A percentile compares a stretch with the other conserved stretches of the same genome.
These are phyloP conservation scores for Scheffersomyces parashehatae DNA, from an alignment of 1,139 yeast species.

Conservation along the genomic window DNA sequence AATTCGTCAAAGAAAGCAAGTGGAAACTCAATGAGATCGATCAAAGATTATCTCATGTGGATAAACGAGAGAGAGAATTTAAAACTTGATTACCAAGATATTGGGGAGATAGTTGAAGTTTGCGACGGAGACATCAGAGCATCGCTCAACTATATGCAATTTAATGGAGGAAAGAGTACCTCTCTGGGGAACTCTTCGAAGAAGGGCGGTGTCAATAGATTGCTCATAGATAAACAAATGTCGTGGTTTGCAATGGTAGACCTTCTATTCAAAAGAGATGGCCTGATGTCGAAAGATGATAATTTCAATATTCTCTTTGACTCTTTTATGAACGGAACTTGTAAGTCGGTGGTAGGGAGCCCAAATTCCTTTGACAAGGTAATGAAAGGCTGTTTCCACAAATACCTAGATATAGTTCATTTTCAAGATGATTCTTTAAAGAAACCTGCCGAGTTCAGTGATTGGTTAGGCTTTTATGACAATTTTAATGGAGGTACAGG, in stretches of 20 bases:
- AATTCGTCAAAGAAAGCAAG: slow-evolving; percentile 33
- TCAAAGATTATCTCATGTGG: slow-evolving; percentile 39
- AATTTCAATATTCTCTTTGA: slow-evolving; percentile 46
- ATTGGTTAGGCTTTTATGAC: slow-evolving; percentile 79
- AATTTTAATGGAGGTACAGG: slow-evolving; percentile 26
- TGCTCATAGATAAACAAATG: slow-evolving; percentile 26
- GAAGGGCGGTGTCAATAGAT: slow-evolving; percentile 35
- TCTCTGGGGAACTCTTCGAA: slow-evolving; percentile 24
- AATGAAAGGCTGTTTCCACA: slow-evolving; percentile 69
- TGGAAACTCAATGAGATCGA: slow-evolving; percentile 39
- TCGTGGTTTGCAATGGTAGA: slow-evolving; percentile 64
- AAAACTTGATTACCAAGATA: slow-evolving; percentile 33
- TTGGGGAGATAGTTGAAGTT: slow-evolving; percentile 59
- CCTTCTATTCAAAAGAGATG: slow-evolving; percentile 52
- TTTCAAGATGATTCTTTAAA: slow-evolving; percentile 64
- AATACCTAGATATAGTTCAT: slow-evolving; percentile 51
- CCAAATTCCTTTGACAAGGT: slow-evolving; percentile 60
- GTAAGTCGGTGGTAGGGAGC: slow-evolving; percentile 46
- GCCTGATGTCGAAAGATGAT: slow-evolving; percentile 45
- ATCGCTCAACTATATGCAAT: slow-evolving; percentile 82
- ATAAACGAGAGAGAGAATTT: slow-evolving; percentile 35
- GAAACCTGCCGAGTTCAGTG: slow-evolving; percentile 66
- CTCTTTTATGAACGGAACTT: slow-evolving; percentile 34
- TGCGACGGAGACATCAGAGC: slow-evolving; percentile 87
- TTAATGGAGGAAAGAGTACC: slow-evolving; percentile 38